Base-by-base conservation (phyloP, 2,329 filamentous ascomycete species). In the Diplodia corticola region DNA sequence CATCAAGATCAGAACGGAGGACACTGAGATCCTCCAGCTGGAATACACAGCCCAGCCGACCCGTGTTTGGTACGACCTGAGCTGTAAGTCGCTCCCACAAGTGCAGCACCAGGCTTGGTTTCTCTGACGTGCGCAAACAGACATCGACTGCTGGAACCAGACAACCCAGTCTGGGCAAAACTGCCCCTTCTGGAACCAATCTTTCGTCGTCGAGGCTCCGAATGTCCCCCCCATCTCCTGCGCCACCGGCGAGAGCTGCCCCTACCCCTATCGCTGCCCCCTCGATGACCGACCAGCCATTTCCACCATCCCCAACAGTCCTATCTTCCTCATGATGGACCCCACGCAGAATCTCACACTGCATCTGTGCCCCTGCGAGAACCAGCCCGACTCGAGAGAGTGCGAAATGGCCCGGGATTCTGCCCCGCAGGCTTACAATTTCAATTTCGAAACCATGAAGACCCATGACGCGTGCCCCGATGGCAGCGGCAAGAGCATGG, bases 321-420 rank as follows among this genome's bases (percentile, higher is more conserved):
- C 98, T 94, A 73, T 97, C 94, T 74, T 98, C 95, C 68, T 96
- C 88, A 64, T 90, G 88, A 40, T 96, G 83, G 59, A 94, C 93
- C 77, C 98, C 94, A 76, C 98, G 95, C 67, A 98, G 94, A 24
- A 92, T 94, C 79, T 98, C 94, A 76, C 97, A 94, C 95, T 99
- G 98, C 91, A 99, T 97, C 79, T 98, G 95, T 78, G 53, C 17
- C 53, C 53, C 20, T 57, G 53, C 53, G 53, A 57, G 33, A 7
- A 17, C 10, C 33, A 44, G 20, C 9, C 1, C 35, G 4, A 33
- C 20, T 57, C 53, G 9, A n/a, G n/a, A 0, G 53, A 2, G 2
- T 57, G 53, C 53, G 1, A 26, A 20, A 20, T 57, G n/a, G 53
- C 53, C 33, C 20, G 10, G 2, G 7, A 9, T 1, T 15, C 33